Percentiles rank a stretch among this genome's conserved stretches.
These are phyloP conservation scores for Adansonia rubrostipa DNA, from an alignment of 441 rosid genomes.

Conservation along the genomic window DNA sequence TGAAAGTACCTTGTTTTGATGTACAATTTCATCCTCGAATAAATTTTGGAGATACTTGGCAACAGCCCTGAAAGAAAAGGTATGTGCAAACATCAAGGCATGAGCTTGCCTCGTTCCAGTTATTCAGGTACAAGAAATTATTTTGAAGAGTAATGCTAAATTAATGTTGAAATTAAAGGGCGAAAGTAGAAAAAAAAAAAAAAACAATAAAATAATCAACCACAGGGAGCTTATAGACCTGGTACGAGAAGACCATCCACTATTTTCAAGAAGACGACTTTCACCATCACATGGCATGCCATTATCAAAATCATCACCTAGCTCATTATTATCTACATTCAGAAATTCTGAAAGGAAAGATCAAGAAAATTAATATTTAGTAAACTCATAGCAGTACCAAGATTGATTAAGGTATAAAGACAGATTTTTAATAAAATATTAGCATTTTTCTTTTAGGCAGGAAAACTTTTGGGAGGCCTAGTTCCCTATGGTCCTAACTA, in stretches of 20 bases:
- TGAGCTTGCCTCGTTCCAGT: neutral
- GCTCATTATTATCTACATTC: constrained; percentile 87
- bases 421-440: neutral
- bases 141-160: neutral
- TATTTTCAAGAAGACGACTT: constrained; percentile 74
- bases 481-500: constrained; percentile 4
- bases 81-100: constrained; percentile 16
- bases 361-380: constrained; percentile 25
- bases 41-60: constrained; percentile 85
- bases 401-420: neutral
- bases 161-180: neutral
- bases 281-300: constrained; percentile 60
- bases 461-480: neutral
- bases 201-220: neutral
- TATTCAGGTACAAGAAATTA: neutral
- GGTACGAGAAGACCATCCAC: constrained; percentile 99
- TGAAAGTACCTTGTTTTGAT: constrained; percentile 58
- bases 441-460: neutral
- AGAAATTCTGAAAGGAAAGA: constrained; percentile 64
- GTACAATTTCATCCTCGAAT: constrained; percentile 68
- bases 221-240: constrained; percentile 56
- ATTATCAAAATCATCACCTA: constrained; percentile 61
- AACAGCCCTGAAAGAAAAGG: constrained; percentile 69
- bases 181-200: neutral
- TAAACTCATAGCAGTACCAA: neutral